Percentiles rank a stretch among this genome's conserved stretches.
Conservation (phyloP, 768 basidiomycete species). For the Floccularia luteovirens region DNA sequence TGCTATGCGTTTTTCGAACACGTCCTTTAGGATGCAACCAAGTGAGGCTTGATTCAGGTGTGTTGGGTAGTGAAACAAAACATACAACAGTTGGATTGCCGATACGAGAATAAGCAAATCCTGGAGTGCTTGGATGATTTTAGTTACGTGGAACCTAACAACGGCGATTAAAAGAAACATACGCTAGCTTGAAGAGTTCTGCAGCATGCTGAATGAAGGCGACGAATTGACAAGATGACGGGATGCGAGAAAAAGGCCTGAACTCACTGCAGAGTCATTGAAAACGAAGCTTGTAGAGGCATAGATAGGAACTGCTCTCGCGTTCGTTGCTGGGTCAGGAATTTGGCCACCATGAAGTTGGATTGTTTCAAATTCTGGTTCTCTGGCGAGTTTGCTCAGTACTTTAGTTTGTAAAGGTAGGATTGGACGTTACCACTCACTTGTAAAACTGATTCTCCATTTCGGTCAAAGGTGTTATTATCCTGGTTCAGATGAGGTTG, state of each 20-base stretch:
- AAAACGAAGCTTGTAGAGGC: constrained; percentile 67
- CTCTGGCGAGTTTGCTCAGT: too few species aligned
- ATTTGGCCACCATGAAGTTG: constrained; percentile 74
- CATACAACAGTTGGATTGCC: constrained; percentile 60
- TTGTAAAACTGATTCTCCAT: too few species aligned
- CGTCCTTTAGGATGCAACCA: constrained; percentile 36
- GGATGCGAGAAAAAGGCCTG: background rate
- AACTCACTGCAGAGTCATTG: constrained; percentile 55
- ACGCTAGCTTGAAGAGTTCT: constrained; percentile 62
- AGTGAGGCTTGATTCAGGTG: constrained; percentile 1
- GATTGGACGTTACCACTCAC: too few species aligned
- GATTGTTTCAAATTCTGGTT: constrained; percentile 73
- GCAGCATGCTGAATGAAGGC: constrained; percentile 48
- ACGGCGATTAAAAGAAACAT: constrained; percentile 2
- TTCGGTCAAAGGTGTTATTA: too few species aligned
- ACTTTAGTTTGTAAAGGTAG: too few species aligned
- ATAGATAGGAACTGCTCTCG: constrained; percentile 76
- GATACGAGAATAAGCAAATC: constrained; percentile 63
- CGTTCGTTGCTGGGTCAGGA: constrained; percentile 57
- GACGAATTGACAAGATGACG: background rate
- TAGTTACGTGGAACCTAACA: background rate
- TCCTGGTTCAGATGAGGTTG: too few species aligned
- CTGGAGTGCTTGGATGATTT: constrained; percentile 30
- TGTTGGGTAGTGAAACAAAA: constrained; percentile 8
- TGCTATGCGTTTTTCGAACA: constrained; percentile 74